These are phyloP conservation scores for Tricholoma hemisulphureum DNA, from an alignment of 768 basidiomycete species.

Conservation along the genomic window DNA sequence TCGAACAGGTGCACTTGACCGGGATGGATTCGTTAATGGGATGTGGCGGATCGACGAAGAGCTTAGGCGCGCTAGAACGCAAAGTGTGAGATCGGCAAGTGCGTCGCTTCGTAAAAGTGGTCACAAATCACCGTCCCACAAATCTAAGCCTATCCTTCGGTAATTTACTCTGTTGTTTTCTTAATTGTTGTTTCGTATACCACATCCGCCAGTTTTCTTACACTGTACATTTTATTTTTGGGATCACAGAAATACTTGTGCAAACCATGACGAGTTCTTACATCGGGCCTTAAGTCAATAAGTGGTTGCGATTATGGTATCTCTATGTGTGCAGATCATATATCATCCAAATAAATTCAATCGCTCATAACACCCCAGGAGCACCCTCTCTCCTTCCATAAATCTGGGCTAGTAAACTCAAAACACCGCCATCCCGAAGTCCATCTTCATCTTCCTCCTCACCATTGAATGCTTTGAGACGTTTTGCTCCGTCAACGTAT, in stretches of 20 bases:
- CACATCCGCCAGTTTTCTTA: background rate
- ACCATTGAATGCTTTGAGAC: constrained; percentile 42
- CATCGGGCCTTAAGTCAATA: background rate
- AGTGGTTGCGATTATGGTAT: constrained; percentile 11
- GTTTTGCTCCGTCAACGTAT: constrained; percentile 68
- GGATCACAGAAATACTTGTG: no score
- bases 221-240: background rate
- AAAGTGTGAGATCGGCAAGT: constrained; percentile 33
- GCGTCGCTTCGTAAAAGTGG: constrained; percentile 19
- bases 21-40: constrained; percentile 67
- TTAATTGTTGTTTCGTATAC: background rate
- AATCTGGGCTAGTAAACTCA: constrained; percentile 85
- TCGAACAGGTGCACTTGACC: constrained; percentile 54
- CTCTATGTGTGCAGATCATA: background rate
- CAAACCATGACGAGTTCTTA: background rate
- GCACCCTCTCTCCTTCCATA: constrained; percentile 63
- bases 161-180: constrained; percentile 18
- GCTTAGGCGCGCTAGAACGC: constrained; percentile 56
- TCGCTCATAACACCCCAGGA: constrained; percentile 41
- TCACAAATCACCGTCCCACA: constrained; percentile 17
- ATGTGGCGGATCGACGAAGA: constrained; percentile 91
- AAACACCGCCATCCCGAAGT: constrained; percentile 77
- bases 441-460: constrained; percentile 64
- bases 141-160: constrained; percentile 29
- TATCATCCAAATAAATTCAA: background rate